Conservation (phyloP, 2,329 filamentous ascomycete genomes). For the Aspergillus sp. region DNA sequence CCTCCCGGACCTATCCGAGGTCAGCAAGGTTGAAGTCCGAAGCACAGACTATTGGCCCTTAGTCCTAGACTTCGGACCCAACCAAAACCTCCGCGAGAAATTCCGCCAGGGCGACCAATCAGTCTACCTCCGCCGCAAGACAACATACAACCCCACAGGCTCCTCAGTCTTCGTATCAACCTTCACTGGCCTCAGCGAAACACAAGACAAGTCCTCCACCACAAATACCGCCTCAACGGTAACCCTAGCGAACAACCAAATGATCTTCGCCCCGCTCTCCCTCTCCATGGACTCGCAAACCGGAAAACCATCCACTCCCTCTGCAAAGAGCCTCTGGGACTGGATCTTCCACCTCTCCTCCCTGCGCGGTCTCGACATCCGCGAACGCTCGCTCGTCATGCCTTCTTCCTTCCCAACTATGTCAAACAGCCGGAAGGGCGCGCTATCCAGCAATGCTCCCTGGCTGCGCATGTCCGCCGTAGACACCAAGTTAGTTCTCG, state of each 20-base stretch:
- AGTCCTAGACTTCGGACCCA: conserved; percentile 63
- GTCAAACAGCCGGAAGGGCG: conserved; percentile 5
- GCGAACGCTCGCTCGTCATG: conserved; percentile 61
- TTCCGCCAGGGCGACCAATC: conserved; percentile 63
- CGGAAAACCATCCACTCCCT: conserved; percentile 21
- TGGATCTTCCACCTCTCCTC: conserved; percentile 65
- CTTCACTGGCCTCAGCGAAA: conserved; percentile 63
- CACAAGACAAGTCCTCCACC: conserved; percentile 37
- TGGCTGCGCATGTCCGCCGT: conserved; percentile 56
- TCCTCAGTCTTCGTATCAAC: conserved; percentile 65
- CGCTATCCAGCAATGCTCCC: conserved; percentile 36
- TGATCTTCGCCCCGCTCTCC: conserved; percentile 18
- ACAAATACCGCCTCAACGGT: conserved; percentile 6
- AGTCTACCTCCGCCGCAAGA: conserved; percentile 65
- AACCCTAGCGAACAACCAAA: conserved; percentile 13
- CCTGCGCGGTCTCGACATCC: conserved; percentile 51
- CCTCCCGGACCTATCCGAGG: conserved; percentile 40
- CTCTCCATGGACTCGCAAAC: conserved; percentile 15
- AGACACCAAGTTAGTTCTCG: conserved; percentile 65
- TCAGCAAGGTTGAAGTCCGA: conserved; percentile 32
- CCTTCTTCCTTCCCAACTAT: conserved; percentile 29
- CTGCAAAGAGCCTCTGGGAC: conserved; percentile 50
- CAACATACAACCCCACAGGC: conserved; percentile 55
- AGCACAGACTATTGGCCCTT: conserved; percentile 71
- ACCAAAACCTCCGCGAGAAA: conserved; percentile 54